A percentile compares a stretch with the other conserved stretches of the same genome.
These are phyloP conservation scores for Capsicum baccatum DNA, from an alignment of 257 asterid genomes.

Conservation along the genomic window DNA sequence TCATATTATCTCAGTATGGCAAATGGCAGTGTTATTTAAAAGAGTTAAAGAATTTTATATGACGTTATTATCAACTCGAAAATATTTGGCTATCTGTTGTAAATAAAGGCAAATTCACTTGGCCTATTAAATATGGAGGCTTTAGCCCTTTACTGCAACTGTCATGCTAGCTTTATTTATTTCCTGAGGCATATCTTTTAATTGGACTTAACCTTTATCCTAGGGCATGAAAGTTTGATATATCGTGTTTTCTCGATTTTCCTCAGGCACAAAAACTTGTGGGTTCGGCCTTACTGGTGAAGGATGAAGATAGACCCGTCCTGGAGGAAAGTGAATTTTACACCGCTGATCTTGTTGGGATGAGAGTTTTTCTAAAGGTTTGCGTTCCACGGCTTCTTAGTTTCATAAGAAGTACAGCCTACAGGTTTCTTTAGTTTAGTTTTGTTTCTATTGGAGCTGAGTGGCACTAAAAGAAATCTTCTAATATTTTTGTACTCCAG, in stretches of 20 bases:
- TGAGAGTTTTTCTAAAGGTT: conserved; percentile 85
- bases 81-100: not conserved
- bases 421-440: not conserved
- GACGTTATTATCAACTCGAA: not conserved
- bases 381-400: conserved; percentile 35
- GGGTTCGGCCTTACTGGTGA: conserved; percentile 82
- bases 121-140: not conserved
- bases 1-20: not conserved
- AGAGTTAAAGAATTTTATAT: conserved; percentile 1
- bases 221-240: not conserved
- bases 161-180: not conserved
- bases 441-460: conserved; percentile 12
- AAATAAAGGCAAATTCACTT: not conserved
- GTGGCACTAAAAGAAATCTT: not conserved
- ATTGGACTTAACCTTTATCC: not conserved
- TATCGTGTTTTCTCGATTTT: conserved; percentile 28
- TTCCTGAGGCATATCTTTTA: not conserved
- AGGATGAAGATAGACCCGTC: conserved; percentile 75
- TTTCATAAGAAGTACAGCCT: not conserved
- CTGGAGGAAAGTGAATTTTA: conserved; percentile 92
- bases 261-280: conserved; percentile 87
- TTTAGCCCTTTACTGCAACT: not conserved
- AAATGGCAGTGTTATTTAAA: not conserved
- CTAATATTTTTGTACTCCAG: conserved; percentile 38
- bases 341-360: conserved; percentile 84